phyloP scores from a whole-genome alignment of 306 rosid species.

The Rubus parviflorus region DNA sequence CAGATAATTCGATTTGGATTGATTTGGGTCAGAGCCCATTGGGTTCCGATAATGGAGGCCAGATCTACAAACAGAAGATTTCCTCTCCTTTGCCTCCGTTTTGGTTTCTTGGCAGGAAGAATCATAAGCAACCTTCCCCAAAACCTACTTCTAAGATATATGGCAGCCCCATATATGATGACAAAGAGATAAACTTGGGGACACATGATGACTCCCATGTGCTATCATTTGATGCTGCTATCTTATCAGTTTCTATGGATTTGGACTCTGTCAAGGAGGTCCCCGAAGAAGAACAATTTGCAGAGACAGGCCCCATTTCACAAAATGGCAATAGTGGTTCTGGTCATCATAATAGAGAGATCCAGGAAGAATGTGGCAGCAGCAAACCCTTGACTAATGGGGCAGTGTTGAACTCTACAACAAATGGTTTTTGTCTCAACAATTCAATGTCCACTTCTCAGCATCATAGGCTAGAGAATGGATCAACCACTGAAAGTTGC shows the following conservation, averaged over 20 bases:
- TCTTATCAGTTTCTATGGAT: constrained; percentile 75
- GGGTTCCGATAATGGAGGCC: constrained; percentile 69
- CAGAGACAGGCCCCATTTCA: constrained; percentile 38
- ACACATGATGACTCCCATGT: constrained; percentile 54
- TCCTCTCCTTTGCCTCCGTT: constrained; percentile 81
- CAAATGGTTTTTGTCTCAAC: constrained; percentile 43
- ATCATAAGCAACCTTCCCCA: constrained; percentile 60
- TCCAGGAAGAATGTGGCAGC: constrained; percentile 56
- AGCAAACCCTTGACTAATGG: constrained; percentile 33
- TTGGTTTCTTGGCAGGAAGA: constrained; percentile 68
- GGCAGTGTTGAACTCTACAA: constrained; percentile 27
- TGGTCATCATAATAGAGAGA: constrained; percentile 42
- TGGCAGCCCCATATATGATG: constrained; percentile 82
- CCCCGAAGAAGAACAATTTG: constrained; percentile 58
- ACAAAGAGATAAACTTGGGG: constrained; percentile 48
- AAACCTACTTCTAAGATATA: constrained; percentile 63
- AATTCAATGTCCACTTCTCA: constrained; percentile 41
- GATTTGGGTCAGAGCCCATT: constrained; percentile 97
- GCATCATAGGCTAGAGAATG: constrained; percentile 53
- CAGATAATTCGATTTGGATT: constrained; percentile 87
- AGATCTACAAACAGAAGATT: constrained; percentile 52
- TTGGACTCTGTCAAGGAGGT: constrained; percentile 72
- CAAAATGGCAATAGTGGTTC: constrained; percentile 42
- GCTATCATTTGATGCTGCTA: constrained; percentile 90
- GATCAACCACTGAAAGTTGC: constrained; percentile 49